Evolutionary conservation across 2,329 filamentous ascomycete species (phyloP), one percentile per base, ranked within the genome.

Genomic region (Penicillium polonicum): DNA sequence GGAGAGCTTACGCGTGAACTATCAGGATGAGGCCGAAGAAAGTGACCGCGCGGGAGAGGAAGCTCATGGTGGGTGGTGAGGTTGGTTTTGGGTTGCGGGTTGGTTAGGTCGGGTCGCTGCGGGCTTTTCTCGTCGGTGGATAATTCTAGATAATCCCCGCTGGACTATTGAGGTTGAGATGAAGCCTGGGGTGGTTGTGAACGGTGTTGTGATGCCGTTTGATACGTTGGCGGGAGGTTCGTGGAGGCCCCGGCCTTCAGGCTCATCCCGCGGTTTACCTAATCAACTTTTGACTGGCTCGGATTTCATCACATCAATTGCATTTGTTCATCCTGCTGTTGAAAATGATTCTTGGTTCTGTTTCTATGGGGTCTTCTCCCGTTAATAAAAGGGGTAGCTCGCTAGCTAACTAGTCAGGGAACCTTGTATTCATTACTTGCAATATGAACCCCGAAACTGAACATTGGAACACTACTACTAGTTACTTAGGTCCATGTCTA

Each of bases 21-120:
- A 97, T 83, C 64, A 97, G 83, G 55, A 96, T 66, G 13, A 93
- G 80, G 63, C 93, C 93, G 59, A 92, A 77, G 58, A 86, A 75
- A 59, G 91, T 92, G 60, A 92, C 81, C 4, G 86, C 75, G 62
- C 85, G 87, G 23, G 90, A 88, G 62, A 90, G 74, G 80, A 88
- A 85, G 56, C 86, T 84, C 90, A 94, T 93, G 44, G 35, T 65
- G 52, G 38, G 21, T 43, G 31, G 23, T 39, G 44, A 38, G 48
- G 23, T 59, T 35, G 41, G 48, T 55, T 53, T 41, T 23, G 35
- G 42, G 17, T 56, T 50, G 48, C 9, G 43, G 29, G 35, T 21
- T 39, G 23, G 19, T 21, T 39, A 19, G 5, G 35, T 17, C 15
- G 17, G 7, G 21, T 44, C 2, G 35, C 12, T 35, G 43, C 19